phyloP scores from a whole-genome alignment of 257 asterid species.

The Salvia hispanica region DNA sequence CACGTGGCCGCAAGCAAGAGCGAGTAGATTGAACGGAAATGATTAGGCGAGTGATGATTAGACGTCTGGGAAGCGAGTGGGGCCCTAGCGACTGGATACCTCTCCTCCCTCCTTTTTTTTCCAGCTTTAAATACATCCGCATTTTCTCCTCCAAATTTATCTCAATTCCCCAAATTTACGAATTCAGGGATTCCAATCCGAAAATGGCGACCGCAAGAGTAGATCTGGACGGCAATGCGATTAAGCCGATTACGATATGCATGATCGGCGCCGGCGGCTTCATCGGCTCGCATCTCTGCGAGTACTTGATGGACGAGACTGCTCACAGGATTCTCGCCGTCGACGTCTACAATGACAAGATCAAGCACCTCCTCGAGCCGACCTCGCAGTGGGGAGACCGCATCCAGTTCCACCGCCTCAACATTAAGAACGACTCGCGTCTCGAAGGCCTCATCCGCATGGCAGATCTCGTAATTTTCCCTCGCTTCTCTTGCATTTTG shows the following conservation, averaged over 20 bases:
- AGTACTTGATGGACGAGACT: constrained; percentile 78
- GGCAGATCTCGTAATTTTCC: constrained; percentile 86
- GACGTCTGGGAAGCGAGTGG: constrained; percentile 20
- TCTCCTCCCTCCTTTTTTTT: constrained; percentile 53
- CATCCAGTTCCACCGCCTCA: constrained; percentile 88
- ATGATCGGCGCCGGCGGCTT: constrained; percentile 98
- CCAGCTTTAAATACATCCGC: constrained; percentile 58
- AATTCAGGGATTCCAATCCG: background rate
- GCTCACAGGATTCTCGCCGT: constrained; percentile 87
- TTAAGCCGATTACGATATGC: constrained; percentile 76
- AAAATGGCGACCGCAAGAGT: constrained; percentile 69
- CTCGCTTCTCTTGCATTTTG: constrained; percentile 28
- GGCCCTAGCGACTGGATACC: constrained; percentile 34
- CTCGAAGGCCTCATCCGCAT: constrained; percentile 95
- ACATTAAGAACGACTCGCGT: constrained; percentile 90
- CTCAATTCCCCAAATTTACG: constrained; percentile 14
- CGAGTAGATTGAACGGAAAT: constrained; percentile 25
- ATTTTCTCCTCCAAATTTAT: constrained; percentile 15
- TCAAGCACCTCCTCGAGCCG: constrained; percentile 84
- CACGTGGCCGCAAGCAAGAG: constrained; percentile 24
- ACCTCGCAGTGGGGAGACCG: constrained; percentile 61
- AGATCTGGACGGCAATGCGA: constrained; percentile 90
- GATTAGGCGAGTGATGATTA: constrained; percentile 31
- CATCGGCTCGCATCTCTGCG: constrained; percentile 95
- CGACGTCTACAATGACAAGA: constrained; percentile 85